A percentile compares a stretch with the other conserved stretches of the same genome.
Conservation (phyloP, 2,329 filamentous ascomycete species). For the Cercospora sp. region DNA sequence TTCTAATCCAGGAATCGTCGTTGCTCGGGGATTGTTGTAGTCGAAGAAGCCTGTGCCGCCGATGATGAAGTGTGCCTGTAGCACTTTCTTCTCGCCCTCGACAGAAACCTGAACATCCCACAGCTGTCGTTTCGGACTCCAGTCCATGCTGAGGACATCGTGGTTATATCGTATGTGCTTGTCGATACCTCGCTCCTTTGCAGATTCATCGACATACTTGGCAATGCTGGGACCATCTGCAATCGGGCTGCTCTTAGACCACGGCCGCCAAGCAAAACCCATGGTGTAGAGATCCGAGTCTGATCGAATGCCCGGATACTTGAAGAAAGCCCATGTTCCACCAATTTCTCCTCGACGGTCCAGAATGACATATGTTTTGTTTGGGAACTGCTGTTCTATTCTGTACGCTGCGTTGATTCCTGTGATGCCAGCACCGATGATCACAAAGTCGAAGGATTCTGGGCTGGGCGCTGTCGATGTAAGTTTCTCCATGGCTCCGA, state of each 20-base stretch:
- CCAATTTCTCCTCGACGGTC: conserved; percentile 67
- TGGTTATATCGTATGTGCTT: conserved; percentile 47
- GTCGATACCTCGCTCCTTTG: conserved; percentile 45
- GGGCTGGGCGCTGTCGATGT: neutral
- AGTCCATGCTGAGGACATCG: conserved; percentile 44
- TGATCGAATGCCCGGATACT: conserved; percentile 64
- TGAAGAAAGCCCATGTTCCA: conserved; percentile 76
- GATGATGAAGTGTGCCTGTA: neutral
- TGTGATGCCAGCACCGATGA: conserved; percentile 71
- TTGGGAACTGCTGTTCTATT: conserved; percentile 47
- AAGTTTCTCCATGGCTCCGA: neutral
- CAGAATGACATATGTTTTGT: conserved; percentile 62
- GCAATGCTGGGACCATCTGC: conserved; percentile 46
- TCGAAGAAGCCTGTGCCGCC: conserved; percentile 6
- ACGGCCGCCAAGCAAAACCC: conserved; percentile 67
- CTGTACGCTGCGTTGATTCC: conserved; percentile 73
- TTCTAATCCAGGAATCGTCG: conserved; percentile 64
- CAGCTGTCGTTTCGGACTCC: conserved; percentile 50
- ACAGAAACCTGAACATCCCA: too few relatives aligned
- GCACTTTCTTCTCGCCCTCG: neutral
- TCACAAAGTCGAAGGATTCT: conserved; percentile 43
- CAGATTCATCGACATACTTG: conserved; percentile 46
- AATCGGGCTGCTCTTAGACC: conserved; percentile 53
- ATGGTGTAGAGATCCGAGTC: conserved; percentile 52
- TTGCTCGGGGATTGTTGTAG: conserved; percentile 32